Conservation (phyloP, 1,139 yeast genomes). For the Yamadazyma dushanensis region DNA sequence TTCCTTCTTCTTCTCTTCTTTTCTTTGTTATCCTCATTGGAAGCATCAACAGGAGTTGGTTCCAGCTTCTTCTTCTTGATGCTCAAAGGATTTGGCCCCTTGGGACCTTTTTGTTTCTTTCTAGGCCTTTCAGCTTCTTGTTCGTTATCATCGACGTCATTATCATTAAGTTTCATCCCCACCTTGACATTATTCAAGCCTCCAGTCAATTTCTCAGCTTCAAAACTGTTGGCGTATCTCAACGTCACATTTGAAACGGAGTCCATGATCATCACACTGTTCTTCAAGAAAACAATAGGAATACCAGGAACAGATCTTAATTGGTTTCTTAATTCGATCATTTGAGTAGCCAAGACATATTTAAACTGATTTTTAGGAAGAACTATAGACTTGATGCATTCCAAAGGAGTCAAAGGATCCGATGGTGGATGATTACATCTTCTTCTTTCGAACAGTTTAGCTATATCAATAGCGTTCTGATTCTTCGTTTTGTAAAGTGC, state of each 20-base stretch:
- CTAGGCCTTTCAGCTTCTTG: constrained; percentile 27
- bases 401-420: constrained; percentile 66
- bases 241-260: constrained; percentile 78
- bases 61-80: constrained; percentile 62
- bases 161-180: constrained; percentile 26
- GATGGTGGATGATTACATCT: constrained; percentile 58
- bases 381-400: constrained; percentile 75
- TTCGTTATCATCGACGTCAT: constrained; percentile 20
- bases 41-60: constrained; percentile 5
- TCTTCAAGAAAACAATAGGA: constrained; percentile 81
- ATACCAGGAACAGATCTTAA: constrained; percentile 83
- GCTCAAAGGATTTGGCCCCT: constrained; percentile 82
- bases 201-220: constrained; percentile 63
- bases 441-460: constrained; percentile 79
- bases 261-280: constrained; percentile 96
- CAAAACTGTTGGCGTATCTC: constrained; percentile 53
- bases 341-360: constrained; percentile 85
- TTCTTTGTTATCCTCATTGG: constrained; percentile 16
- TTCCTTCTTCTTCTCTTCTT: constrained; percentile 27
- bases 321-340: constrained; percentile 61
- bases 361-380: constrained; percentile 81
- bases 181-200: constrained; percentile 69
- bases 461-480: constrained; percentile 73
- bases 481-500: constrained; percentile 71
- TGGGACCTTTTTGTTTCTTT: constrained; percentile 69